phyloP scores from a whole-genome alignment of 805 yeast genomes.

The Candida arabinofermentans region DNA sequence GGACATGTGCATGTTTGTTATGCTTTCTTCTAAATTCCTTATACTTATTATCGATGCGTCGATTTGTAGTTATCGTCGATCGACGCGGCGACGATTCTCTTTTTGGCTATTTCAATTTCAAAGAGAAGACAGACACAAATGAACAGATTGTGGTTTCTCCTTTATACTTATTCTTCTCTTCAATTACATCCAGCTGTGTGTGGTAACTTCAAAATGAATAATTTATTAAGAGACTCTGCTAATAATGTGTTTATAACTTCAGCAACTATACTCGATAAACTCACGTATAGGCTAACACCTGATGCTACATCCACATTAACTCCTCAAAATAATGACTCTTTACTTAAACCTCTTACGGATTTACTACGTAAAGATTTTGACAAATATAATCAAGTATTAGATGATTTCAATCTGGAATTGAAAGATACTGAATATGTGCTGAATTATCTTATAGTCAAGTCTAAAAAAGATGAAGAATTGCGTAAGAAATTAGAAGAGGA shows the following conservation, averaged over 20 bases:
- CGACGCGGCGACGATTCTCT: no score
- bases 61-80: no score
- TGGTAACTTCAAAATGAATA: no score
- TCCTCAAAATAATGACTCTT: conserved; percentile 28
- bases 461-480: conserved; percentile 24
- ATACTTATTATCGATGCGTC: no score
- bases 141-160: no score
- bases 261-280: conserved; percentile 30
- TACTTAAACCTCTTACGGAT: conserved; percentile 23
- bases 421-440: conserved; percentile 27
- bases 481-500: conserved; percentile 21
- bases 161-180: no score
- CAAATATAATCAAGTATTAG: conserved; percentile 27
- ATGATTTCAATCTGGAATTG: conserved; percentile 26
- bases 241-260: conserved; percentile 30
- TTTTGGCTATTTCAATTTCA: no score
- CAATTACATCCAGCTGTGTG: no score
- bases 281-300: conserved; percentile 23
- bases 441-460: conserved; percentile 23
- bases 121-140: no score
- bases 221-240: conserved; percentile 27
- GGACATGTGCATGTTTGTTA: no score
- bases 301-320: conserved; percentile 23
- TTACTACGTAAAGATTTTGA: conserved; percentile 23
- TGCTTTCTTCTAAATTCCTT: no score